Conservation (phyloP, 345 rosid species). For the Boechera stricta region DNA sequence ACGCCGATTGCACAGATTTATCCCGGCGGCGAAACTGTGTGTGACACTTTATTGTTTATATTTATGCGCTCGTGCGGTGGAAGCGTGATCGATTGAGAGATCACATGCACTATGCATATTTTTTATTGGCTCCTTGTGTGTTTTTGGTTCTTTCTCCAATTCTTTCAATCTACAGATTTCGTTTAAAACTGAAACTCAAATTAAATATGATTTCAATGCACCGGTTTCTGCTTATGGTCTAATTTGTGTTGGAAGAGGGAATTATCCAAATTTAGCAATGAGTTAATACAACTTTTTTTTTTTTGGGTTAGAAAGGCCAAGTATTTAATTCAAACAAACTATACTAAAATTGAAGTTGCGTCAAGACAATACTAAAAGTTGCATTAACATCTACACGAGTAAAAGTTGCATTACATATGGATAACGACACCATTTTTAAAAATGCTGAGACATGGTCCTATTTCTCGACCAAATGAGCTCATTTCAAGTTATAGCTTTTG, state of each 20-base stretch:
- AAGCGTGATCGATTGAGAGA: not conserved
- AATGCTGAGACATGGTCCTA: not conserved
- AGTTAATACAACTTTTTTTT: not conserved
- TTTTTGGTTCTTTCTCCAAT: not conserved
- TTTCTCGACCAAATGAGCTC: not conserved
- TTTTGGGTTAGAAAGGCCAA: not conserved
- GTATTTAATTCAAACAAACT: not conserved
- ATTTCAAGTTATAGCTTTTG: not conserved
- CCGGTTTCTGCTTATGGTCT: not conserved
- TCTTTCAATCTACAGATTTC: not conserved
- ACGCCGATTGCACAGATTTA: constrained; percentile 4
- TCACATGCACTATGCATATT: constrained; percentile 20
- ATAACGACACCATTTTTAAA: too few species aligned
- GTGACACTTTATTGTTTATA: not conserved
- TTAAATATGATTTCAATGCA: constrained; percentile 6
- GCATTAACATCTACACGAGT: not conserved
- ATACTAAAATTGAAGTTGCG: not conserved
- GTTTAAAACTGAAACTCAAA: not conserved
- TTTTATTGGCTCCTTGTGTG: not conserved
- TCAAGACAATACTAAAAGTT: not conserved
- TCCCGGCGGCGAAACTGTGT: constrained; percentile 34
- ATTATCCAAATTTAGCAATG: not conserved
- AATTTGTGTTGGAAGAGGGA: not conserved
- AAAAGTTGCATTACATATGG: too few species aligned
- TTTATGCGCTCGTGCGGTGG: constrained; percentile 32